phyloP scores from a whole-genome alignment of 306 rosid genomes.

The Acacia acuminata region DNA sequence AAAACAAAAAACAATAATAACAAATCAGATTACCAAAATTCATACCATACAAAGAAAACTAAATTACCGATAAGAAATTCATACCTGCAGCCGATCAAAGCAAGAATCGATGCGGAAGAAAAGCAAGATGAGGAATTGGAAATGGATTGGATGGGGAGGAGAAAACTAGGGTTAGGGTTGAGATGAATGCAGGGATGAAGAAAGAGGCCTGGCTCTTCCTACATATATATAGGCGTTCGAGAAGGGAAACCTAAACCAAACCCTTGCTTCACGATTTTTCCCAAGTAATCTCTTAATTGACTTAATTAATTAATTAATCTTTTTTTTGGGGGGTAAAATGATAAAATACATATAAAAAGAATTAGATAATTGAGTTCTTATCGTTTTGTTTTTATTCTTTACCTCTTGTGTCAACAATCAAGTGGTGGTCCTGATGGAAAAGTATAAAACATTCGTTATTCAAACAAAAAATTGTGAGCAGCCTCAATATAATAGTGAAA shows the following conservation, averaged over 20 bases:
- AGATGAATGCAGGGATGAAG: background rate
- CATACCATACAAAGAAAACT: background rate
- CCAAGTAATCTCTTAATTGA: background rate
- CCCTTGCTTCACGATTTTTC: background rate
- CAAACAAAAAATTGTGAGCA: too few species aligned
- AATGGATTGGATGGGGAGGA: background rate
- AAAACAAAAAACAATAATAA: background rate
- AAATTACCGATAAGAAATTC: background rate
- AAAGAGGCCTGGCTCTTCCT: background rate
- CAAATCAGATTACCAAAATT: background rate
- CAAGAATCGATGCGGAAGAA: background rate
- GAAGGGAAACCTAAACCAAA: background rate
- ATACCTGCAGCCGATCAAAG: slow-evolving; percentile 8
- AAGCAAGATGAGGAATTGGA: background rate
- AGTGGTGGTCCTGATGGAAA: too few species aligned
- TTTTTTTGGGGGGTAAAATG: too few species aligned
- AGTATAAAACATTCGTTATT: too few species aligned
- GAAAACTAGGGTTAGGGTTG: background rate
- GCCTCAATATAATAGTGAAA: too few species aligned
- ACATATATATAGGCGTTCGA: background rate
- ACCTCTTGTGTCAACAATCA: too few species aligned
- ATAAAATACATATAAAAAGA: too few species aligned
- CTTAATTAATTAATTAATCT: too few species aligned
- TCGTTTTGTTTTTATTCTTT: background rate
- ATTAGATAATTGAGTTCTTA: background rate